Base-by-base conservation (phyloP, 495 filamentous ascomycete genomes). In the Lentithecium fluviatile region DNA sequence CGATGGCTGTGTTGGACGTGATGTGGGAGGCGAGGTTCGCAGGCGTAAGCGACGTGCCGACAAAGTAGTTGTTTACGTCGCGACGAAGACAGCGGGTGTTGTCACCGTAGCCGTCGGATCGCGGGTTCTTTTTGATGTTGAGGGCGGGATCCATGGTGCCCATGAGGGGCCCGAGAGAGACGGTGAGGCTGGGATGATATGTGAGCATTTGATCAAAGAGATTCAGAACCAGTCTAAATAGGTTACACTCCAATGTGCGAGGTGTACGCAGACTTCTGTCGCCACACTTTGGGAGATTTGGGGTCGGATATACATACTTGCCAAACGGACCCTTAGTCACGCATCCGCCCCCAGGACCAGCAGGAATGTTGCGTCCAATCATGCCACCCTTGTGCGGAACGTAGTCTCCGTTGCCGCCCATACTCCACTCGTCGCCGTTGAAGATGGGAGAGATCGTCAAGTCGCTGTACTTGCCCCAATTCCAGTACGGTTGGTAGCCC, bases 401-500 rank as follows among this genome's bases (percentile, higher is more conserved):
- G 29, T 34, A 24, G 15, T 67, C 64, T 6, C 64, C 64, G 32
- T 67, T 67, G 0, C 64, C 64, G 7, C 59, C 59, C 60, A 67
- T 58, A 26, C 54, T 59, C 43, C 42, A 54, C 19, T 60, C 54
- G 45, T 57, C 52, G 13, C 64, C 64, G 48, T 67, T 58, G 60
- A 59, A 67, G 50, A 67, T 63, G 13, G 64, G 64, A 1, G 59
- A 63, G 7, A 46, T 21, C 0, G 60, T 46, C 15, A 64, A 45
- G 37, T 67, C 55, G 2, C 42, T 2, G 38, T 67, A 66, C 47
- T 66, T 66, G 15, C 45, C 59, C 64, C 64, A 67, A 50, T 67
- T 64, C 64, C 64, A 67, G 46, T 67, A 67, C 0, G 64, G 64
- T 25, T 67, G 64, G 43, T 54, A 59, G 10, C 55, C 60, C 34